Evolutionary conservation across 371 early-diverging fungal species (phyloP).

Genomic region (Choanephora cucurbitarum): DNA sequence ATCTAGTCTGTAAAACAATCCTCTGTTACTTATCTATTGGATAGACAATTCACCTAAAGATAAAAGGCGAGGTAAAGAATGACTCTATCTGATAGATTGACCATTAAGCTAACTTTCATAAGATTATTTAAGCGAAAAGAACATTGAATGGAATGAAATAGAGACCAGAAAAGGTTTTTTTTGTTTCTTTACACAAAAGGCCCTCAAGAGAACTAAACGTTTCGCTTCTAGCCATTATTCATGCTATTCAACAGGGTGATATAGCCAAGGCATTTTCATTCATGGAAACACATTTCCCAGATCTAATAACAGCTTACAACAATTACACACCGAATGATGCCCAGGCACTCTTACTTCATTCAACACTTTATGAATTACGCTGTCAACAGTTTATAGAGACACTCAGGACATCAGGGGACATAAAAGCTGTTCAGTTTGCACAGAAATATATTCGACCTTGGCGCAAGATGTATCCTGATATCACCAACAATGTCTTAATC

Average conservation of each 20-base stretch:
- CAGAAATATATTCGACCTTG: slow-evolving; percentile 14
- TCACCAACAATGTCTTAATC: slow-evolving; percentile 11
- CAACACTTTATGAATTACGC: slow-evolving; percentile 19
- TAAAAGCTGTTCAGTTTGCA: slow-evolving; percentile 28
- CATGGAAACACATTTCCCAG: slow-evolving; percentile 15
- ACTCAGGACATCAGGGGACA: slow-evolving; percentile 10
- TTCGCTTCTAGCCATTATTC: slow-evolving; percentile 14
- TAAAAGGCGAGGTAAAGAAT: neutral
- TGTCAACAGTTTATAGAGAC: slow-evolving; percentile 29
- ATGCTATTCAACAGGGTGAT: slow-evolving; percentile 16
- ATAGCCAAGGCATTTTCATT: slow-evolving; percentile 18
- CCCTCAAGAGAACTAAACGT: neutral
- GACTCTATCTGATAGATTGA: too few relatives aligned
- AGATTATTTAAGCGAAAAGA: slow-evolving; percentile 3
- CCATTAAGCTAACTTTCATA: neutral
- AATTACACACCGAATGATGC: neutral
- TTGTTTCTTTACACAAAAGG: too few relatives aligned
- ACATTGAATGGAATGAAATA: slow-evolving; percentile 16
- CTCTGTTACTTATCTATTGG: too few relatives aligned
- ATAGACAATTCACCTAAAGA: neutral
- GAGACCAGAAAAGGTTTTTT: slow-evolving; percentile 20
- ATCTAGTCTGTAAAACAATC: too few relatives aligned
- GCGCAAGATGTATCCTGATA: slow-evolving; percentile 13
- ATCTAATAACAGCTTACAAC: slow-evolving; percentile 7
- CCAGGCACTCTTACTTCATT: slow-evolving; percentile 6